Evolutionary conservation across 805 yeast genomes (phyloP), one percentile per base, ranked within the genome.

Genomic region (Komagataella populi): DNA sequence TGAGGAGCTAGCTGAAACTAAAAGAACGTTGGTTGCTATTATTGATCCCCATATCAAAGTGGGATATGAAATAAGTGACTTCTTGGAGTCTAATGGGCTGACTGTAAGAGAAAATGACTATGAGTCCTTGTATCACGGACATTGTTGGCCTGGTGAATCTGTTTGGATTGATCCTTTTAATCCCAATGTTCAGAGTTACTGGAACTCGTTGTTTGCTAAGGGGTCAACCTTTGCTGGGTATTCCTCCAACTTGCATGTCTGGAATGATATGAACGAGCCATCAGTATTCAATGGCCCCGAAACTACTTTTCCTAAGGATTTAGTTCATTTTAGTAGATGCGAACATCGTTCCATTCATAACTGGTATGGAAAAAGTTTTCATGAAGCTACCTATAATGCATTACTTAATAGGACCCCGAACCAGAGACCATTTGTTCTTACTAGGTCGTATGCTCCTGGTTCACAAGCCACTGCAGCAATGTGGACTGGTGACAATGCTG

Each of bases 181-280:
- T 60, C 87, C 90, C 0, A 59, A 65, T 0, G 77, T 89, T 1
- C 74, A 69, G 51, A 61, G 63, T 4, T 73, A 74, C 53, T 90
- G 96, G 96, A 50, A 57, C 48, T 54, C 65, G 2, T 73, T 78
- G 48, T 80, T 76, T 59, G 62, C 61, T 22, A 70, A 72, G 52
- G 80, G 81, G 7, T 55, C 68, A 4, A 60, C 65, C 1, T 70
- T 76, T 50, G 70, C 73, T 50, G 77, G 77, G 1, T 59, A 68
- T 47, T 75, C 84, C 7, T 70, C 76, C 12, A 93, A 93, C 60
- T 65, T 88, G 48, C 83, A 83, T 60, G 69, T 93, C 17, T 93
- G 99, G 99, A 93, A 91, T 65, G 99, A 93, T 64, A 93, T 93
- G 99, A 87, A 86, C 66, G 99, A 93, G 67, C 97, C 98, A 1